Percentiles rank a stretch among this genome's conserved stretches.
Evolutionary conservation across 106 monocot genomes (phyloP).

Genomic region (Chionographis japonica): DNA sequence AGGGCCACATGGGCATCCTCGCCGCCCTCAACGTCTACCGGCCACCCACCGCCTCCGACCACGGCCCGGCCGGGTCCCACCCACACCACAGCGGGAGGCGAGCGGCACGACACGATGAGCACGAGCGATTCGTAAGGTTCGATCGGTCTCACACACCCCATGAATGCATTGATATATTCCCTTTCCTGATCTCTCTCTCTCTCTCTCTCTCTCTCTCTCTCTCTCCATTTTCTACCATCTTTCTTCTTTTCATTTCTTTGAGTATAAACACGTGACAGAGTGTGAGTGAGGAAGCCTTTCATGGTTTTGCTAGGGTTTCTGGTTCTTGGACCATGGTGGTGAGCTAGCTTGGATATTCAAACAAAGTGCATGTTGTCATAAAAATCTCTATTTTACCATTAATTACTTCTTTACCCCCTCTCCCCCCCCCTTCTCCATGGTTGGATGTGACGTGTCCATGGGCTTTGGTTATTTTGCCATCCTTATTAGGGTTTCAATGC

Average conservation of each 20-base stretch:
- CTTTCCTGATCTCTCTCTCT: slow-evolving; percentile 1
- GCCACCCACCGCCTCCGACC: slow-evolving; percentile 7
- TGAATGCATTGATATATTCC: slow-evolving; percentile 10
- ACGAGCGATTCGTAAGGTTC: slow-evolving; percentile 36
- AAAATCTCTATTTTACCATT: too few relatives aligned
- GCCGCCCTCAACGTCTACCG: slow-evolving; percentile 43
- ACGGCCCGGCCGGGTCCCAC: not conserved
- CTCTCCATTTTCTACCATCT: not conserved
- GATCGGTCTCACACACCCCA: not conserved
- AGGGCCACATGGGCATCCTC: slow-evolving; percentile 37
- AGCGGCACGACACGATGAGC: slow-evolving; percentile 55
- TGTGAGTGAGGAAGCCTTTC: too few relatives aligned
- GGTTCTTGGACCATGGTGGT: too few relatives aligned
- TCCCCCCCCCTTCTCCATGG: too few relatives aligned
- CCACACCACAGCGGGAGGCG: slow-evolving; percentile 9
- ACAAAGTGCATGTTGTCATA: too few relatives aligned
- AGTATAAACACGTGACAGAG: slow-evolving; percentile 1
- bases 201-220: not conserved
- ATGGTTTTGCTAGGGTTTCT: too few relatives aligned
- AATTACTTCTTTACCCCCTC: too few relatives aligned
- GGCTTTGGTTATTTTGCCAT: too few relatives aligned
- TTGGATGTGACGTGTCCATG: too few relatives aligned
- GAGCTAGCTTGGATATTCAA: too few relatives aligned
- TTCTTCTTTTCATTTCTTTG: slow-evolving; percentile 1
- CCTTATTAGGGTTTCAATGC: too few relatives aligned